Percentiles rank a stretch among this genome's conserved stretches.
phyloP scores from a whole-genome alignment of 2,329 filamentous ascomycete genomes.

The Xylaria sp. region DNA sequence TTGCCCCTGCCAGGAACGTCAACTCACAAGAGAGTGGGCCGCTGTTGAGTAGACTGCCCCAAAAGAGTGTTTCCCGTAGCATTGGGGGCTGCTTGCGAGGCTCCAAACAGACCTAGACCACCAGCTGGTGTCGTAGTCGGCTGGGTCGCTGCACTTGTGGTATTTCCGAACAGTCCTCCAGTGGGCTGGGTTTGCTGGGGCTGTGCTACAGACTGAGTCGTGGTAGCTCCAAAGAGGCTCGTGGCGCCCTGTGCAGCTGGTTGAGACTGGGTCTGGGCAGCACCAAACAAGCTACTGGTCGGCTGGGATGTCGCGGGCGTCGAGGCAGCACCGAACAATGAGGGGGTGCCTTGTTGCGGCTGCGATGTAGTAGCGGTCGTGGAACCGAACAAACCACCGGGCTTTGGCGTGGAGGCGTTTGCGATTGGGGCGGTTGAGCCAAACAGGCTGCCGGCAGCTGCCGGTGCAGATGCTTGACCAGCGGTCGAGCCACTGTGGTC shows the following conservation, averaged over 20 bases:
- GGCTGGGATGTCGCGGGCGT: slow-evolving; percentile 18
- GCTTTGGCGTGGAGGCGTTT: slow-evolving; percentile 23
- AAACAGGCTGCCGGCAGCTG: slow-evolving; percentile 32
- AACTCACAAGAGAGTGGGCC: slow-evolving; percentile 32
- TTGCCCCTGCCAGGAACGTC: background rate
- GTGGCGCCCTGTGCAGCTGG: slow-evolving; percentile 15
- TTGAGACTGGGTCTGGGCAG: slow-evolving; percentile 19
- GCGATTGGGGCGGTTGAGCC: slow-evolving; percentile 22
- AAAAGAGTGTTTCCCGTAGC: slow-evolving; percentile 14
- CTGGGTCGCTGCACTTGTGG: slow-evolving; percentile 17
- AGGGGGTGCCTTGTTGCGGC: slow-evolving; percentile 27
- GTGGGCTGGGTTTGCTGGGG: slow-evolving; percentile 13
- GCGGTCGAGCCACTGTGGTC: slow-evolving; percentile 28
- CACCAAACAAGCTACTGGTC: slow-evolving; percentile 24
- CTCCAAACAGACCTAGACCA: slow-evolving; percentile 32
- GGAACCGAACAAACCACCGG: slow-evolving; percentile 32
- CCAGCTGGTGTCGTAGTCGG: slow-evolving; percentile 19
- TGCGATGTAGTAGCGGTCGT: slow-evolving; percentile 20
- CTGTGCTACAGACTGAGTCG: slow-evolving; percentile 13
- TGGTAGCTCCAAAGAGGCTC: slow-evolving; percentile 22
- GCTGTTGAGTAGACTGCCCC: slow-evolving; percentile 26
- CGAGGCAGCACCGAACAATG: slow-evolving; percentile 31
- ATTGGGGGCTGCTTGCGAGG: slow-evolving; percentile 19
- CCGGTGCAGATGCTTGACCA: slow-evolving; percentile 31
- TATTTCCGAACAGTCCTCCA: slow-evolving; percentile 27